Evolutionary conservation across 139 green algal species (phyloP).

Genomic region (Axilococcus clingmanii): DNA sequence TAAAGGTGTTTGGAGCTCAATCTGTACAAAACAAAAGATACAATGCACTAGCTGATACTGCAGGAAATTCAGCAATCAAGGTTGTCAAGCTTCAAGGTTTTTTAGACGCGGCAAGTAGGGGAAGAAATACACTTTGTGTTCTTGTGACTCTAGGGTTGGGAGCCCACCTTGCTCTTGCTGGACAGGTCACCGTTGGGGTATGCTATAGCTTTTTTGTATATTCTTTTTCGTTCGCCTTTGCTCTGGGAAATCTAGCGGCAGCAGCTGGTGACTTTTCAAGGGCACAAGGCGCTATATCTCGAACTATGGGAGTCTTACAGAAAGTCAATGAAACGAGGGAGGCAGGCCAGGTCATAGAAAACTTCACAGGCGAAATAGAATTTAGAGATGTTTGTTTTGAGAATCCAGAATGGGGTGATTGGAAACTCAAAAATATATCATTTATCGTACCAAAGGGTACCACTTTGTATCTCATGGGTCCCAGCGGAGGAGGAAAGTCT

Average conservation of each 20-base stretch:
- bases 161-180: slow-evolving; percentile 15
- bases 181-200: slow-evolving; percentile 8
- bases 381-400: slow-evolving; percentile 16
- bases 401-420: slow-evolving; percentile 4
- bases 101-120: slow-evolving; percentile 19
- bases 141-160: slow-evolving; percentile 20
- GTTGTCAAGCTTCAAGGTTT: slow-evolving; percentile 9
- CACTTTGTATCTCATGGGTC: slow-evolving; percentile 55
- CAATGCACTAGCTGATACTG: slow-evolving; percentile 5
- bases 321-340: slow-evolving; percentile 5
- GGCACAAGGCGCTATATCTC: slow-evolving; percentile 7
- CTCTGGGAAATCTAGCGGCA: slow-evolving; percentile 21
- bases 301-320: slow-evolving; percentile 8
- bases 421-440: slow-evolving; percentile 18
- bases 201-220: slow-evolving; percentile 29
- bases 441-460: slow-evolving; percentile 31
- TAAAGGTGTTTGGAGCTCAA: slow-evolving; percentile 18
- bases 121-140: slow-evolving; percentile 27
- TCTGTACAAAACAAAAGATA: slow-evolving; percentile 11
- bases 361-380: slow-evolving; percentile 7
- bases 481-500: slow-evolving; percentile 76
- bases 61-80: background rate
- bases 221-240: slow-evolving; percentile 15
- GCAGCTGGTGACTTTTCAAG: slow-evolving; percentile 12
- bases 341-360: slow-evolving; percentile 4